Base-by-base conservation (phyloP, 1,284 basidiomycete species). In the Tilletia indica region DNA sequence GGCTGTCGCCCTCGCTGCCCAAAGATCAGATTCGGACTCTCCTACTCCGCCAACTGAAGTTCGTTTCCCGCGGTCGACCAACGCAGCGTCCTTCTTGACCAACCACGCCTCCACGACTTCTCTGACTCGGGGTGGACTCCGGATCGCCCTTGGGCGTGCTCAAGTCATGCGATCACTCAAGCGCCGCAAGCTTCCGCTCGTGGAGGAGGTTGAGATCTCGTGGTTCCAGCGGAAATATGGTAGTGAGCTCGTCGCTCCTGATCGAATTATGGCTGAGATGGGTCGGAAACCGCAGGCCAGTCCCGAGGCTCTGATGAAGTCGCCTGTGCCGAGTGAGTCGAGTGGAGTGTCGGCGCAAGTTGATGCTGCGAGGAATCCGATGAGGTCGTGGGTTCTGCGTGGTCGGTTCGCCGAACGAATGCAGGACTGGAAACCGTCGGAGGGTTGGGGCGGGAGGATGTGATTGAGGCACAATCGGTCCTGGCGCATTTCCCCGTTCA, bases 171-270 rank as follows among this genome's bases (percentile, higher is more conserved):
- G 76, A 2, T 75, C 77, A 56, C 72, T 81, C 31, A 71, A 74
- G 12, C 61, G 71, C 16, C 72, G 73, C 1, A 56, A 25, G 19
- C 68, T 81, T 19, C 61, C 69, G 3, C 70, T 76, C 61, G 71
- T 73, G 12, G 54, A 78, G 48, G 79, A 80, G 64, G 77, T 79
- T n/a, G 80, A 81, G 68, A 76, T 81, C 69, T 74, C 72, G 14
- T 80, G 74, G 76, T 81, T 81, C 71, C 73, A 77, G 68, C 67
- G 74, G 6, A 68, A 71, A 6, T 81, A 81, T 25, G 77, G 77
- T 19, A 75, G 76, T 38, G 68, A 71, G 4, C 71, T 71, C 63
- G 76, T 81, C 39, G 64, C 78, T 9, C 70, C 75, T 3, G 75
- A 78, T 4, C 69, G 68, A 45, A 70, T 81, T 48, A 68, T 64